Conservation (phyloP, 148 eudicot genomes). For the Dianthus caryophyllus region DNA sequence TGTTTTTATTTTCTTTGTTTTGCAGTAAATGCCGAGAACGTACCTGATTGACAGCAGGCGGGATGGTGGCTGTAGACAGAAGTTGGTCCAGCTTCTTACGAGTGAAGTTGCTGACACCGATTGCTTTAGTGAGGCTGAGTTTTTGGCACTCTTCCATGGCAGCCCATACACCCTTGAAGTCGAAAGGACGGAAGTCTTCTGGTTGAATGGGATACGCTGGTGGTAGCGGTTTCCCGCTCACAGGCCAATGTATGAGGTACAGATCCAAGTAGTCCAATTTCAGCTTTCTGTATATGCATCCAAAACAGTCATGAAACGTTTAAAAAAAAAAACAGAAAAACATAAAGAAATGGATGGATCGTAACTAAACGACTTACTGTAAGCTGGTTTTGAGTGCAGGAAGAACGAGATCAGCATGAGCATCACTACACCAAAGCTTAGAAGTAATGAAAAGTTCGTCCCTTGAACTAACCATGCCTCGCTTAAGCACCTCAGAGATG, state of each 20-base stretch:
- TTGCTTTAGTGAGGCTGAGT: conserved; percentile 52
- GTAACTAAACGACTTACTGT: conserved; percentile 30
- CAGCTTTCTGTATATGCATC: conserved; percentile 33
- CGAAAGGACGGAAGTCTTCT: conserved; percentile 43
- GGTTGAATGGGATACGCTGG: conserved; percentile 37
- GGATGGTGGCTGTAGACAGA: conserved; percentile 41
- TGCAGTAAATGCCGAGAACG: background rate
- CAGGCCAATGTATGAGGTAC: conserved; percentile 62
- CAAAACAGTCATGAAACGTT: conserved; percentile 4
- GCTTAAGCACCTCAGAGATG: conserved; percentile 34
- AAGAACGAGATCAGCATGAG: conserved; percentile 33
- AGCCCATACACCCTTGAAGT: conserved; percentile 46
- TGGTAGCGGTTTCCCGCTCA: conserved; percentile 41
- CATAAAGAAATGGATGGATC: too few relatives aligned
- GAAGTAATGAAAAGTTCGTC: conserved; percentile 46
- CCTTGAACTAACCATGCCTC: conserved; percentile 33
- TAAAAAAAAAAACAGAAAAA: too few relatives aligned
- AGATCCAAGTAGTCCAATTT: conserved; percentile 49
- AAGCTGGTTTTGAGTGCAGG: conserved; percentile 47
- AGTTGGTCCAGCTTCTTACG: conserved; percentile 44
- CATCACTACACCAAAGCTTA: conserved; percentile 43
- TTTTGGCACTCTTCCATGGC: conserved; percentile 65
- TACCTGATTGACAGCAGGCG: conserved; percentile 66
- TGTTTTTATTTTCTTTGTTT: background rate
- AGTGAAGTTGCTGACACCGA: conserved; percentile 67